Conservation (phyloP, 2,329 filamentous ascomycete species). For the Ambrosiella cleistominuta region DNA sequence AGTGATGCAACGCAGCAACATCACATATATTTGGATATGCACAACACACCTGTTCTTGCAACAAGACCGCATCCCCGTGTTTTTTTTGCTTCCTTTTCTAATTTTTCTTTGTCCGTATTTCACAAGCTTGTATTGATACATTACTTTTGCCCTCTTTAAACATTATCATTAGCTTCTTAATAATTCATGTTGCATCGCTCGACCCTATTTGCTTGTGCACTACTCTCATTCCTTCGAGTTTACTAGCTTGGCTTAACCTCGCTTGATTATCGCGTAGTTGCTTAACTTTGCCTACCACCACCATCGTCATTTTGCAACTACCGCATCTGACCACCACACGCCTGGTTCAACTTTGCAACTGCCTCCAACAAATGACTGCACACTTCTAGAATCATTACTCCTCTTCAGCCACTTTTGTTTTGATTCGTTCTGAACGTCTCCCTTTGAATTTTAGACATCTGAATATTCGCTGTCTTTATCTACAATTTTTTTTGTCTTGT, state of each 20-base stretch:
- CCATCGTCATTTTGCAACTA: not conserved
- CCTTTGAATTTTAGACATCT: not conserved
- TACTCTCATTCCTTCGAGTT: not conserved
- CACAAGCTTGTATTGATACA: not conserved
- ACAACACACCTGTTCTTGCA: not conserved
- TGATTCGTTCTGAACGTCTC: not conserved
- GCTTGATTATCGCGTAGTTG: constrained; percentile 4
- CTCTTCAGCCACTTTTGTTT: not conserved
- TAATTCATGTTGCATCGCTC: not conserved
- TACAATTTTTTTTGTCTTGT: not conserved
- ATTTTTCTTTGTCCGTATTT: not conserved
- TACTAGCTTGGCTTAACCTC: not conserved
- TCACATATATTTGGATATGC: not conserved
- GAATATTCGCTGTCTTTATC: not conserved
- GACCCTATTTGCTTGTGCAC: not conserved
- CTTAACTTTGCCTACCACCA: not conserved
- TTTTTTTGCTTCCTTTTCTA: not conserved
- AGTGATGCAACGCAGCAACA: not conserved
- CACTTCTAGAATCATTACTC: not conserved
- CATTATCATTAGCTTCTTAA: not conserved
- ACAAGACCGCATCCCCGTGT: not conserved
- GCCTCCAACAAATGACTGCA: not conserved
- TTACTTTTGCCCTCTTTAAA: not conserved
- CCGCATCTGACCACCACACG: not conserved
- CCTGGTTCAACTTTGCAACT: not conserved